Conservation (phyloP, 2,329 filamentous ascomycete species). For the Fusarium tupiense region DNA sequence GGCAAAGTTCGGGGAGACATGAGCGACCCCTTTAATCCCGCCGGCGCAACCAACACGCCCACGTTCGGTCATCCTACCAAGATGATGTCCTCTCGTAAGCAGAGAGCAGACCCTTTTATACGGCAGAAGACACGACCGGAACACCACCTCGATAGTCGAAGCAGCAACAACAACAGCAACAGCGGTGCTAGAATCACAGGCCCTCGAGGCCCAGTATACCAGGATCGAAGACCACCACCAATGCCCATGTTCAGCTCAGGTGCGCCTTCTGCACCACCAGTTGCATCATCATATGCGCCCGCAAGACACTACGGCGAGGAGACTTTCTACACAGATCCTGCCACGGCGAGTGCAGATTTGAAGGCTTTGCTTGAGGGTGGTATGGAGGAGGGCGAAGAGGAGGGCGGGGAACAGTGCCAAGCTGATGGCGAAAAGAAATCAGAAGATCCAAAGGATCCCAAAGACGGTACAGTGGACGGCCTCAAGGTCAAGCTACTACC, state of each 20-base stretch:
- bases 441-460: slow-evolving; percentile 46
- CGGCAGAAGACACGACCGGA: slow-evolving; percentile 65
- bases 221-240: slow-evolving; percentile 58
- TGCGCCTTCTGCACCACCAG: slow-evolving; percentile 12
- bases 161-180: slow-evolving; percentile 11
- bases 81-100: slow-evolving; percentile 62
- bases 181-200: slow-evolving; percentile 55
- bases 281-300: slow-evolving; percentile 15
- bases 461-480: slow-evolving; percentile 73
- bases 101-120: slow-evolving; percentile 66
- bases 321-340: slow-evolving; percentile 73
- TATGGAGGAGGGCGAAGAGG: slow-evolving; percentile 74
- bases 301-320: slow-evolving; percentile 50
- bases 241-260: slow-evolving; percentile 60
- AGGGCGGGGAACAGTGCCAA: slow-evolving; percentile 46
- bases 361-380: slow-evolving; percentile 85
- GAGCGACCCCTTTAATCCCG: slow-evolving; percentile 20
- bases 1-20: slow-evolving; percentile 28
- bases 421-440: slow-evolving; percentile 33
- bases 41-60: slow-evolving; percentile 35
- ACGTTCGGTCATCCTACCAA: slow-evolving; percentile 53
- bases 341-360: slow-evolving; percentile 78
- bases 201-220: slow-evolving; percentile 58
- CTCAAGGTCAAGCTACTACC: slow-evolving; percentile 89
- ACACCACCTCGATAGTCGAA: slow-evolving; percentile 59